Base-by-base conservation (phyloP, 164 flowering plant species). In the Vitis vinifera region DNA sequence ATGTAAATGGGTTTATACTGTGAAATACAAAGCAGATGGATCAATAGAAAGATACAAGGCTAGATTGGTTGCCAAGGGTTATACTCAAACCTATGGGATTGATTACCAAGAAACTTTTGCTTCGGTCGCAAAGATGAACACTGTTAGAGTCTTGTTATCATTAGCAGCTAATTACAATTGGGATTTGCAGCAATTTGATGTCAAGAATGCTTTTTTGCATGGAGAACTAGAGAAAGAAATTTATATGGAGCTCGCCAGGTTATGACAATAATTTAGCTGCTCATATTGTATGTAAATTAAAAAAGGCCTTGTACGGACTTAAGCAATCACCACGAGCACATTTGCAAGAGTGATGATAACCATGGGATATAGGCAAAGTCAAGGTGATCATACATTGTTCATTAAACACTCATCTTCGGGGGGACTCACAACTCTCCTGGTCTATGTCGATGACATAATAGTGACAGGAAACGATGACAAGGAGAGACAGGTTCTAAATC, bases 121-220 rank as follows among this genome's bases (percentile, higher is more conserved):
- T 66, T n/a, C 50, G 13, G 14, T 27, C 23, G 61, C 13, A 55
- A 66, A 66, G 27, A 66, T 66, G 60, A 55, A 66, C 30, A 15
- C 10, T 9, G 10, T 66, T 14, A 14, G 29, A 53, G 47, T 15
- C 29, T 19, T 55, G 3, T 16, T 69, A 3, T n/a, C 66, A 3
- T 31, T 60, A 30, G 16, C 51, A 9, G 19, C 51, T 51, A 29
- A 52, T 13, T 17, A 4, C 31, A 31, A 23, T 16, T 69, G 60
- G 51, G 8, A 15, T 8, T 47, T 69, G 10, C 59, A 51, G 3
- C 56, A 69, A 51, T 60, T 50, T 51, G 66, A 70, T 62, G 70
- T 67, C 9, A 67, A 69, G 30, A 55, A 70, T 52, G 51, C 60
- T 1, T 70, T 70, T 23, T 53, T 44, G 9, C 61, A 62, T 70